phyloP scores from a whole-genome alignment of 306 rosid genomes.

The Chamaecrista fasciculata region DNA sequence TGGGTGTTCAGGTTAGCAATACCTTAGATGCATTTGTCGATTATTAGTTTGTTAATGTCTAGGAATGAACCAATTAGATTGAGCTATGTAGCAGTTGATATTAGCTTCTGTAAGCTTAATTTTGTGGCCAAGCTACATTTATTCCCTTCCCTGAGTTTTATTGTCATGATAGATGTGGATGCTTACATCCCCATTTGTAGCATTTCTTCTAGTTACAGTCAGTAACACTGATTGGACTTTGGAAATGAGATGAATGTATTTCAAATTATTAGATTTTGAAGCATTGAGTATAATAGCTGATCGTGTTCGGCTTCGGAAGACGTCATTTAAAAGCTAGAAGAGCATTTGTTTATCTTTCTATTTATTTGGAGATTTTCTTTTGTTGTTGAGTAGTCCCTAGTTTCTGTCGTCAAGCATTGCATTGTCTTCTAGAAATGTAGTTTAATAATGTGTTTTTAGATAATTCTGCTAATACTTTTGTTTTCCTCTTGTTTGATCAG shows the following conservation, averaged over 20 bases:
- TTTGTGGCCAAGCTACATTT: not conserved
- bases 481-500: constrained; percentile 36
- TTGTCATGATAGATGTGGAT: not conserved
- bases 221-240: not conserved
- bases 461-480: not conserved
- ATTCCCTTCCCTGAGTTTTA: not conserved
- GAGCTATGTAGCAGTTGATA: not conserved
- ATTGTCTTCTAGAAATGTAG: constrained; percentile 3
- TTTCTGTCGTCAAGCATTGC: not conserved
- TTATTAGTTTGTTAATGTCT: not conserved
- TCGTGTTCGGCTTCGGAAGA: constrained; percentile 4
- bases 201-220: not conserved
- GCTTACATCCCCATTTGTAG: not conserved
- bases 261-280: not conserved
- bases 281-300: not conserved
- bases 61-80: not conserved
- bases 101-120: not conserved
- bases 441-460: not conserved
- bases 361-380: not conserved
- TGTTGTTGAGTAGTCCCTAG: not conserved
- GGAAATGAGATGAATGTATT: not conserved
- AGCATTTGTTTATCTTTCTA: not conserved
- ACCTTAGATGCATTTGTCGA: not conserved
- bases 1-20: not conserved
- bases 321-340: constrained; percentile 12